Evolutionary conservation across 495 filamentous ascomycete species (phyloP).

Genomic region (Cercophora newfieldiana): DNA sequence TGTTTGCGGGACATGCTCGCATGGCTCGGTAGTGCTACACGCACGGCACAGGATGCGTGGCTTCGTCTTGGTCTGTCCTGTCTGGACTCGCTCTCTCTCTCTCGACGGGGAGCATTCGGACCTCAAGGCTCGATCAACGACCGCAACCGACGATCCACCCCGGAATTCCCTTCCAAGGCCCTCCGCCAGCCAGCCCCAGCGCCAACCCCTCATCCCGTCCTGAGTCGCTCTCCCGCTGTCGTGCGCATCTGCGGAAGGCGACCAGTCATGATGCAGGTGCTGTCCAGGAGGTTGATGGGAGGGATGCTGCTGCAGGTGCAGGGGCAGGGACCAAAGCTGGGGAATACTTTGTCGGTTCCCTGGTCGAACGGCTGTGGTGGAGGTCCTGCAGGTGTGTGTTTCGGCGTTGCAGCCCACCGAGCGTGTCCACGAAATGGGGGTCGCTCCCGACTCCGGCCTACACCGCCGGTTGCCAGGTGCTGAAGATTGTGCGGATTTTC

Average conservation of each 20-base stretch:
- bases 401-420: conserved; percentile 22
- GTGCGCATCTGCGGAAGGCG: conserved; percentile 3
- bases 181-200: not conserved
- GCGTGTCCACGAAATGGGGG: not conserved
- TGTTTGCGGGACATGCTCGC: conserved; percentile 1
- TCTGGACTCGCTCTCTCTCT: no score
- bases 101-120: not conserved
- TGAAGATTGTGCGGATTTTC: not conserved
- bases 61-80: no score
- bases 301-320: conserved; percentile 23
- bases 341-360: conserved; percentile 18
- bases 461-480: conserved; percentile 20
- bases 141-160: not conserved
- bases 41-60: not conserved
- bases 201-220: not conserved
- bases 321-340: conserved; percentile 26
- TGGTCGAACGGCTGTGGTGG: conserved; percentile 15
- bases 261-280: not conserved
- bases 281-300: not conserved
- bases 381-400: conserved; percentile 19
- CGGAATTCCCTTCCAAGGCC: not conserved
- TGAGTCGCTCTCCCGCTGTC: conserved; percentile 1
- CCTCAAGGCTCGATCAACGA: not conserved
- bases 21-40: not conserved
- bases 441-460: conserved; percentile 2